Evolutionary conservation across 768 basidiomycete species (phyloP), one percentile per base, ranked within the genome.

Genomic region (Strobilomyces dryophilus): DNA sequence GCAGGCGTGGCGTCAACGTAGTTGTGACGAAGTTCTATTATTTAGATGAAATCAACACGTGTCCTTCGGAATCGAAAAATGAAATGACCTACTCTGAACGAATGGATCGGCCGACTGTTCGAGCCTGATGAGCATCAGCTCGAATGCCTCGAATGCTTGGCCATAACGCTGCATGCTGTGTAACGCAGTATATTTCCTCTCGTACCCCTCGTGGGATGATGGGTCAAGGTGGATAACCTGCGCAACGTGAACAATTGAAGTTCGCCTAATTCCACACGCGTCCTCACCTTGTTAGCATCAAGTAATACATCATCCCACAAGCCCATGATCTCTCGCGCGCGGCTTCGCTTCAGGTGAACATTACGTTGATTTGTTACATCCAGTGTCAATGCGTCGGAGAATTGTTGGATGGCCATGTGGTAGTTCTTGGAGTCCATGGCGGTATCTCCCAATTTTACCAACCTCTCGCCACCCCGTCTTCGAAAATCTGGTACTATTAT

Each of bases 281-380:
- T 41, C 3, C n/a, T 45, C 49, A 56, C 57, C 47, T 49, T 31
- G 17, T 57, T 32, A 10, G 54, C 46, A 29, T 57, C 53, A 8
- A 2, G 9, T 15, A 57, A 10, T 2, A 49, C 56, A 1, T 45
- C 45, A 1, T 34, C 39, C 59, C 44, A 45, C 27, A n/a, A 20
- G 17, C 14, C 26, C 27, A 27, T 29, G 6, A 15, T 17, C 8
- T 8, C 26, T 29, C 17, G 42, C 8, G 17, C 53, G 39, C 51
- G 26, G 40, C 54, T 53, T 1, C 59, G 37, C 36, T 51, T 51
- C 8, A 51, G 5, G 12, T 60, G 24, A n/a, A 47, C 45, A 10
- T 47, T 44, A 0, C 0, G 24, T 41, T 11, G 24, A 10, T 50
- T 35, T 3, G 15, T 0, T 2, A 29, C 12, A 12, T 42, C 15